Evolutionary conservation across 345 rosid genomes (phyloP), one percentile per base, ranked within the genome.

Genomic region (Aegle marmelos): DNA sequence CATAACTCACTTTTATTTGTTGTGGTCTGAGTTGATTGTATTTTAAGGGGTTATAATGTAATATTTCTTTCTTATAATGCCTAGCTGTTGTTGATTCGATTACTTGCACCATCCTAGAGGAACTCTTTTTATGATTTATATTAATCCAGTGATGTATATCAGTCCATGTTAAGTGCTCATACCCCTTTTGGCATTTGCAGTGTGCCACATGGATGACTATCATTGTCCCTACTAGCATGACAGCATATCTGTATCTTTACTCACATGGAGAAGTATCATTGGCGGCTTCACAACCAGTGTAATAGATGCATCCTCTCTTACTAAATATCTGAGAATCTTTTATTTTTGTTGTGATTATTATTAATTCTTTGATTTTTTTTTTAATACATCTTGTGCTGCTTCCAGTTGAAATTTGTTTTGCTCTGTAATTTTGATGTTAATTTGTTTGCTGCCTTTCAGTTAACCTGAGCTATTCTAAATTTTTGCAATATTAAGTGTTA

Each of bases 221-320:
- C 64, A 61, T 90, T 64, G 97, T 94, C 73, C 89, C 98, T 63
- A 88, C 94, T 64, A 96, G 99, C 85, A 92, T 96, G 98, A 92
- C 98, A 22, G 92, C 98, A 3, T 96, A 96, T 85, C 90, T 96
- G 70, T 92, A 91, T 84, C 95, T 96, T 30, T 96, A 96, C 87
- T 96, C 99, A 31, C 97, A 90, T 30, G 98, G 99, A 80, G 98
- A 96, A 89, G 97, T 92, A 31, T 89, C 92, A 4, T 83, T 90
- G 87, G 99, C 98, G 68, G 99, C 99, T 71, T 92, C 91, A 78
- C 98, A 96, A 91, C 98, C 99, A 88, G 98, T 96, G 98, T 96
- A 96, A 92, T 96, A 96, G 99, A 96, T 88, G 94, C 91, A 89
- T 92, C 91, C 88, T 85, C 78, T 90, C 83, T 81, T 71, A 45